Evolutionary conservation across 805 yeast species (phyloP).

Genomic region (Candida silvicultrix): DNA sequence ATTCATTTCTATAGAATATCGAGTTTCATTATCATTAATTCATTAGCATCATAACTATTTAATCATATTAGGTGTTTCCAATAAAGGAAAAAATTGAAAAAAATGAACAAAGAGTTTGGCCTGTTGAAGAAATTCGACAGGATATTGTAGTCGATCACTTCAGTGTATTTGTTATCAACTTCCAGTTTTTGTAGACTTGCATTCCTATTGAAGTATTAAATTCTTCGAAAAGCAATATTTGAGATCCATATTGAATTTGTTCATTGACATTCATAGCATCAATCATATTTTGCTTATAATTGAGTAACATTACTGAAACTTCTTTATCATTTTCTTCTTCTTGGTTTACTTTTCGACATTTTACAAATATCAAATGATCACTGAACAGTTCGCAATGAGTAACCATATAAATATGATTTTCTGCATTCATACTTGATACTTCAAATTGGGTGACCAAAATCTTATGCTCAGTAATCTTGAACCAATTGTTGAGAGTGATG

Average conservation of each 20-base stretch:
- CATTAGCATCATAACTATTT: not conserved
- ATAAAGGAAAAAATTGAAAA: no score
- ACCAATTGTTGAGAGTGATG: constrained; percentile 16
- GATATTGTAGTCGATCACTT: not conserved
- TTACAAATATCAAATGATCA: not conserved
- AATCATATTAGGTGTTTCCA: not conserved
- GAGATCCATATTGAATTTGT: constrained; percentile 9
- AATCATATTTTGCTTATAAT: constrained; percentile 10
- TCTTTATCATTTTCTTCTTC: not conserved
- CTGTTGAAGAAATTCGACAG: no score
- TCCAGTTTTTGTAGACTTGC: constrained; percentile 13
- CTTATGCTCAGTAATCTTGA: constrained; percentile 7
- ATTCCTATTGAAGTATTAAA: not conserved
- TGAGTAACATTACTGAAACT: constrained; percentile 7
- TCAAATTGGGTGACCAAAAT: constrained; percentile 8
- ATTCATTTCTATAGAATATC: no score
- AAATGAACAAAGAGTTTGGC: no score
- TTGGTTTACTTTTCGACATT: not conserved
- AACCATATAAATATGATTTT: constrained; percentile 1
- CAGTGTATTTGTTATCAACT: not conserved
- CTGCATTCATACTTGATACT: no score
- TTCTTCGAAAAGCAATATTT: constrained; percentile 5
- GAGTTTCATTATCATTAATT: not conserved
- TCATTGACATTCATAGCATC: not conserved
- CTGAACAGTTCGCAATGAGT: not conserved